phyloP scores from a whole-genome alignment of 228 moss, liverwort and hornwort species.

The Sphagnum fallax region DNA sequence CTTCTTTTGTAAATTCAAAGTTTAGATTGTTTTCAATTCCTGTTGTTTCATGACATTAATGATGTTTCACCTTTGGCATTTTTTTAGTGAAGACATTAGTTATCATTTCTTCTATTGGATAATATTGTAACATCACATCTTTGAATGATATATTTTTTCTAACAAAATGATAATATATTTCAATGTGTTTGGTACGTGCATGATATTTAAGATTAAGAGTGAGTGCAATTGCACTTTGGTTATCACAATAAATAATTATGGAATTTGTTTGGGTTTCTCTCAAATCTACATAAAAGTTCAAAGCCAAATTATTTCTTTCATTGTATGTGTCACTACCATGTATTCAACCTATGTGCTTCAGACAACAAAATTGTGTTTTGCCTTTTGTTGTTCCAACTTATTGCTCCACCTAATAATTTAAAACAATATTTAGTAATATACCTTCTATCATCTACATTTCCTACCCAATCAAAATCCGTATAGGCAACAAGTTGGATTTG shows the following conservation, averaged over 20 bases:
- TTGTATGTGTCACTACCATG: background rate
- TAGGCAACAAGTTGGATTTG: background rate
- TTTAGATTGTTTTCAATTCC: background rate
- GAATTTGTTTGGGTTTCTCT: background rate
- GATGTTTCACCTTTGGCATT: background rate
- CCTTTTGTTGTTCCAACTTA: slow-evolving; percentile 1
- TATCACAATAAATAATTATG: background rate
- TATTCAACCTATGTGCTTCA: background rate
- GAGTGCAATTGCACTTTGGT: background rate
- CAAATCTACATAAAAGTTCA: background rate
- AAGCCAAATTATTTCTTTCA: background rate
- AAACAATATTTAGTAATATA: background rate
- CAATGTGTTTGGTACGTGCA: background rate
- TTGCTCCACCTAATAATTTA: background rate
- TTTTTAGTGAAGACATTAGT: background rate
- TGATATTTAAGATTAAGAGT: background rate
- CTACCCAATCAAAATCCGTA: background rate
- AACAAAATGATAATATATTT: background rate
- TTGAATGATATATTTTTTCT: background rate
- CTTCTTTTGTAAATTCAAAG: background rate
- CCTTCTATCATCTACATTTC: background rate
- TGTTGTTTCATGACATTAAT: background rate
- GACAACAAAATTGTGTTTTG: background rate
- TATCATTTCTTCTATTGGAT: background rate
- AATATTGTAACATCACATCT: background rate